Evolutionary conservation across 1,284 basidiomycete species (phyloP).

Genomic region (Prillingera fragicola): DNA sequence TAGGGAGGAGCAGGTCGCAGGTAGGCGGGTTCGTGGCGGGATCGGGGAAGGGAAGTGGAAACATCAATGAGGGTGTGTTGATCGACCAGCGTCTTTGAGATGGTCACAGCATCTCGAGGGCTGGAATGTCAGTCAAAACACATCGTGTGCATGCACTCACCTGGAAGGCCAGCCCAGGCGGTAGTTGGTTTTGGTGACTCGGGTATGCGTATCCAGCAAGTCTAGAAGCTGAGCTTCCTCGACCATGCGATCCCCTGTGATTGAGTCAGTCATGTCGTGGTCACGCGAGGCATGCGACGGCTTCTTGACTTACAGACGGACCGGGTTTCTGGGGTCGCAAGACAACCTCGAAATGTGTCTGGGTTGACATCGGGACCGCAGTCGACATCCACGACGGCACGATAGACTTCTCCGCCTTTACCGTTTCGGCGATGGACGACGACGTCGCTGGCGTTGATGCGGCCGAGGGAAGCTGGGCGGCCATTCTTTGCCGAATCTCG

Average conservation of each 20-base stretch:
- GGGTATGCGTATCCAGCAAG: constrained; percentile 75
- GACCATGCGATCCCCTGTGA: constrained; percentile 77
- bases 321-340: constrained; percentile 77
- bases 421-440: constrained; percentile 47
- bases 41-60: constrained; percentile 90
- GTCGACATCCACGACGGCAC: constrained; percentile 74
- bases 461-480: constrained; percentile 30
- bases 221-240: constrained; percentile 78
- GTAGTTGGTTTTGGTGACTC: constrained; percentile 84
- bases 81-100: constrained; percentile 77
- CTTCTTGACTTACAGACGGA: constrained; percentile 56
- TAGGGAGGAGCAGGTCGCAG: constrained; percentile 89
- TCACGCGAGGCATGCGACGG: not conserved
- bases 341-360: constrained; percentile 73
- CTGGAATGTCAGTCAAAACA: constrained; percentile 49
- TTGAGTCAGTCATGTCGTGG: not conserved
- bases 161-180: constrained; percentile 93
- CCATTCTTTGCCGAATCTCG: constrained; percentile 21
- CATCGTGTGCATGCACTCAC: constrained; percentile 52
- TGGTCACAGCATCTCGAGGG: constrained; percentile 86
- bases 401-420: constrained; percentile 67
- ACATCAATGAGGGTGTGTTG: constrained; percentile 81
- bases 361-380: constrained; percentile 61
- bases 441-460: constrained; percentile 43
- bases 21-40: constrained; percentile 83